These are phyloP conservation scores for Blastomyces percursus DNA, from an alignment of 2,329 filamentous ascomycete genomes.

Conservation along the genomic window DNA sequence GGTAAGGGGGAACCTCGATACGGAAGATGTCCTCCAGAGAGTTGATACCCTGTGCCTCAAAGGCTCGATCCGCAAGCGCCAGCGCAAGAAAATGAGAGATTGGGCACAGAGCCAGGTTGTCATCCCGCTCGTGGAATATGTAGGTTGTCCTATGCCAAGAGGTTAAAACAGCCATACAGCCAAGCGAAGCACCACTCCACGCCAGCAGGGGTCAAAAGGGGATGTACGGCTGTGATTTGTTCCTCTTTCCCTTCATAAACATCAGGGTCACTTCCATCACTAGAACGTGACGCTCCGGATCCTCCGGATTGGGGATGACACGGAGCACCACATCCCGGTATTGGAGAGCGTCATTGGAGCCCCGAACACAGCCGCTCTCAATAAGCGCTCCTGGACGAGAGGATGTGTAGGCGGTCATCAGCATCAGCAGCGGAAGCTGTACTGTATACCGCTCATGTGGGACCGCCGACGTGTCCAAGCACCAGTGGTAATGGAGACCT, in stretches of 20 bases:
- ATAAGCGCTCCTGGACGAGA: conserved; percentile 1
- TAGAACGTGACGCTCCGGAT: not conserved
- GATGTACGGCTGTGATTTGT: conserved; percentile 3
- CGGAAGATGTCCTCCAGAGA: not conserved
- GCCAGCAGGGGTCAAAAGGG: not conserved
- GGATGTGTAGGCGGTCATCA: conserved; percentile 5
- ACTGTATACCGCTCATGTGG: conserved; percentile 4
- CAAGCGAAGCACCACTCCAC: not conserved
- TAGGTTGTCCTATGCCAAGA: not conserved
- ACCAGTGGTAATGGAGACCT: conserved; percentile 7
- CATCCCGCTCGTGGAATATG: conserved; percentile 1
- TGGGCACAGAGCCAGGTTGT: not conserved
- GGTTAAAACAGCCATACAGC: not conserved
- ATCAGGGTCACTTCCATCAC: conserved; percentile 4
- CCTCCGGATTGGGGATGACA: conserved; percentile 1
- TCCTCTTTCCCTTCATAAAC: conserved; percentile 6
- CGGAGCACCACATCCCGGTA: conserved; percentile 4
- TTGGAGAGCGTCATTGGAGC: not conserved
- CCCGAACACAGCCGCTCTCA: not conserved
- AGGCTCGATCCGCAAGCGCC: conserved; percentile 3
- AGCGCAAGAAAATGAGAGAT: conserved; percentile 5
- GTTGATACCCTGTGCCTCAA: not conserved
- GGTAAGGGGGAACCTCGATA: not conserved
- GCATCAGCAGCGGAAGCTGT: not conserved
- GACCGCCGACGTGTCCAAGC: conserved; percentile 1